Conservation (phyloP, 805 yeast species). For the Blastobotrys peoriensis region DNA sequence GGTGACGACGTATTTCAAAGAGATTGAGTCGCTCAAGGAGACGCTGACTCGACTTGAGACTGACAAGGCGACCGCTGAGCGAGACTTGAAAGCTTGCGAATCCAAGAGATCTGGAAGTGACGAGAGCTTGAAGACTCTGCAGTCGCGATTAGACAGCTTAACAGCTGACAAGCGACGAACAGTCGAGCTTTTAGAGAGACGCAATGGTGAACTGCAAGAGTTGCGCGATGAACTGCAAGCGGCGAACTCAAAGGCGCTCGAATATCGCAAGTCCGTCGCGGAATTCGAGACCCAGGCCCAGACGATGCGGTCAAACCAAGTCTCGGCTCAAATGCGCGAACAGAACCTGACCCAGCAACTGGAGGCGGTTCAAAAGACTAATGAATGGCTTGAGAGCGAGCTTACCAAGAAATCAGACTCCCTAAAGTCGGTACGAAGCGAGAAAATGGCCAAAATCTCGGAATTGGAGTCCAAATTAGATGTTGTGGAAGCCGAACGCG, state of each 20-base stretch:
- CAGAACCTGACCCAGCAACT: conserved; percentile 39
- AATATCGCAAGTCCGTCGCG: conserved; percentile 36
- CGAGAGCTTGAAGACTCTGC: conserved; percentile 11
- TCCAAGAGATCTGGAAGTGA: conserved; percentile 5
- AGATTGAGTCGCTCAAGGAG: conserved; percentile 30
- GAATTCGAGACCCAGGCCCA: conserved; percentile 36
- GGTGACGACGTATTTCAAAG: conserved; percentile 3
- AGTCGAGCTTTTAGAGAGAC: conserved; percentile 27
- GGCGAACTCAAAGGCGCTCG: conserved; percentile 32
- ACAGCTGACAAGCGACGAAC: conserved; percentile 24
- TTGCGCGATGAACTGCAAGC: conserved; percentile 36
- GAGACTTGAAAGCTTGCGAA: conserved; percentile 26
- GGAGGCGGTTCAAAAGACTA: conserved; percentile 35
- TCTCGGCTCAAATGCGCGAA: conserved; percentile 30
- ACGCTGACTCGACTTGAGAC: conserved; percentile 35
- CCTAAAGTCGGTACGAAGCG: conserved; percentile 27
- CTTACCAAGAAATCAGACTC: conserved; percentile 31
- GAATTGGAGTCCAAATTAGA: conserved; percentile 34
- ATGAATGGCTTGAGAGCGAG: conserved; percentile 38
- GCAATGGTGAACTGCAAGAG: conserved; percentile 24
- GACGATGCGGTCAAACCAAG: conserved; percentile 25
- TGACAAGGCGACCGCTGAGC: conserved; percentile 35
- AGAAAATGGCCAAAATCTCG: conserved; percentile 30
- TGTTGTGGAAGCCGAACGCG: conserved; percentile 29
- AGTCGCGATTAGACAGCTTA: conserved; percentile 17